Conservation (phyloP, 2,329 filamentous ascomycete genomes). For the Phoma sp. region DNA sequence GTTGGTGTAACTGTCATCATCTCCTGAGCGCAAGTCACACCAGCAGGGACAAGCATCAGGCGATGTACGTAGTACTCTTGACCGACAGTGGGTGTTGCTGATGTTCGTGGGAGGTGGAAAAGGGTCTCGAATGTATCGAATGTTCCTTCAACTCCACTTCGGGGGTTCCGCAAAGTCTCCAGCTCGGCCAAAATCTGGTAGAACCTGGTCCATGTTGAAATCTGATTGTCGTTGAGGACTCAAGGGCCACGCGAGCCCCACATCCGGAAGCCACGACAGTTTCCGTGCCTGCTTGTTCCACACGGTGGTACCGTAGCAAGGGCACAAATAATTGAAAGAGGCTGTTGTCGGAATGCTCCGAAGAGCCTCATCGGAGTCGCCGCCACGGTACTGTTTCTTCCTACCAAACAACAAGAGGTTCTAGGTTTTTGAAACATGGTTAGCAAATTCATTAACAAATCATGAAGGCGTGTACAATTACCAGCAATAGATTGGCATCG, state of each 20-base stretch:
- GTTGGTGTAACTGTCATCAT: background rate
- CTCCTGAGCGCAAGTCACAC: background rate
- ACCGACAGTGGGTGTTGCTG: background rate
- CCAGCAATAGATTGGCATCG: background rate
- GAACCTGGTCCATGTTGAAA: background rate
- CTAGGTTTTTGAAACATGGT: background rate
- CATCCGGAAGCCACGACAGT: background rate
- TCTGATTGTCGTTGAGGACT: background rate
- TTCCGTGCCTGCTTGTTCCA: background rate
- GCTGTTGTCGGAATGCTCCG: background rate
- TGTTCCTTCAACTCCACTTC: background rate
- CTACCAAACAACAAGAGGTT: background rate
- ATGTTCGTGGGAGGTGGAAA: background rate
- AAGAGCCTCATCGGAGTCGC: background rate
- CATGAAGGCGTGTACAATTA: background rate
- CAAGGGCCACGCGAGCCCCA: constrained; percentile 6
- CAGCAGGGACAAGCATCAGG: background rate
- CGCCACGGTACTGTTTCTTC: too few relatives aligned
- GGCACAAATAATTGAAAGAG: background rate
- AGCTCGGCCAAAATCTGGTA: background rate
- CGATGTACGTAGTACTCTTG: background rate
- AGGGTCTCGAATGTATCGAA: constrained; percentile 2
- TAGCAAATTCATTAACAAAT: background rate
- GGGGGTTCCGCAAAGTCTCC: constrained; percentile 1
- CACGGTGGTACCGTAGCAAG: background rate